Conservation (phyloP, 176 grass and related monocot genomes). For the Oryza rufipogon region DNA sequence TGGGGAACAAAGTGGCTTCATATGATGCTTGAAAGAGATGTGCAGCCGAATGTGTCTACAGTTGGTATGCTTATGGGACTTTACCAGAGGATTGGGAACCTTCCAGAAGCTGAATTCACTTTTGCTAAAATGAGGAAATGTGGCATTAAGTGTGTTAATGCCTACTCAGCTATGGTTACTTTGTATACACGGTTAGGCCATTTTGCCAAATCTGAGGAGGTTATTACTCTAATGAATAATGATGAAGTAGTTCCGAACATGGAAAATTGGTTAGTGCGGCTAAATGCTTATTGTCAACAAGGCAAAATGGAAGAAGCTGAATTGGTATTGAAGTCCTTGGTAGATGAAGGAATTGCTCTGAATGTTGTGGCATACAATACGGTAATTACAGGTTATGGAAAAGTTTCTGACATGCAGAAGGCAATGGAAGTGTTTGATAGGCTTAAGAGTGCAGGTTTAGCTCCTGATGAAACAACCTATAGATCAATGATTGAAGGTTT, state of each 20-base stretch:
- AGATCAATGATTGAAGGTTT: conserved; percentile 97
- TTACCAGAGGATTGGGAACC: conserved; percentile 73
- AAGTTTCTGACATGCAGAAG: conserved; percentile 48
- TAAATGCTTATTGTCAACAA: conserved; percentile 86
- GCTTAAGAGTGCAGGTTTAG: conserved; percentile 58
- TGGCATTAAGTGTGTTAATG: conserved; percentile 65
- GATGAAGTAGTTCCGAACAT: conserved; percentile 59
- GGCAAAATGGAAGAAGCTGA: conserved; percentile 82
- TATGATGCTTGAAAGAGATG: conserved; percentile 66
- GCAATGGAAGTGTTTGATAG: conserved; percentile 57
- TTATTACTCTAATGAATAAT: conserved; percentile 46
- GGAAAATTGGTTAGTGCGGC: conserved; percentile 84
- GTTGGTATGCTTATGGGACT: conserved; percentile 92
- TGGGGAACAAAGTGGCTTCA: conserved; percentile 89
- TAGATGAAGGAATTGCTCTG: conserved; percentile 47
- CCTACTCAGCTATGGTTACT: conserved; percentile 82
- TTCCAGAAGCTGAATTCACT: conserved; percentile 65
- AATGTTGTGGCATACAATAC: conserved; percentile 94
- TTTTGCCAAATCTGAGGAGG: conserved; percentile 71
- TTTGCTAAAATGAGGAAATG: conserved; percentile 69
- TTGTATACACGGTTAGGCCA: conserved; percentile 69
- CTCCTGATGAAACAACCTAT: conserved; percentile 86
- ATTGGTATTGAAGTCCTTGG: conserved; percentile 60
- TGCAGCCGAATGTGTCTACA: conserved; percentile 71
- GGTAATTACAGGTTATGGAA: conserved; percentile 92